Evolutionary conservation across 2,329 filamentous ascomycete genomes (phyloP).

Genomic region (Aspergillus sp.): DNA sequence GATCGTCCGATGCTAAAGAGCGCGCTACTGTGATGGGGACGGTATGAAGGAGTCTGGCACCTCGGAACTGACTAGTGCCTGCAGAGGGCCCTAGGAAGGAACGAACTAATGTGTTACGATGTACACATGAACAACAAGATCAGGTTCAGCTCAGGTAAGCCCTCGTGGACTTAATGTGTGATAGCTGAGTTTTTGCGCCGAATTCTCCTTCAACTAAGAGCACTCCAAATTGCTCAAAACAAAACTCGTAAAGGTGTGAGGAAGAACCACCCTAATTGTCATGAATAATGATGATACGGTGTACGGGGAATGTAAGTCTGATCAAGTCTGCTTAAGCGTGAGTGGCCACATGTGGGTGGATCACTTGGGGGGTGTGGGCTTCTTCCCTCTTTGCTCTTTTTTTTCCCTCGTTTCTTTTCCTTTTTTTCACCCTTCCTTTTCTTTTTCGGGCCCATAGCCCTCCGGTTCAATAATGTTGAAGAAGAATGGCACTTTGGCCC

Average conservation of each 20-base stretch:
- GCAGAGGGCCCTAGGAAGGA: background rate
- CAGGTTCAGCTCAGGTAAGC: background rate
- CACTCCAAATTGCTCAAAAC: background rate
- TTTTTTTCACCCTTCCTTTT: background rate
- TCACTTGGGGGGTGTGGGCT: background rate
- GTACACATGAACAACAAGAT: background rate
- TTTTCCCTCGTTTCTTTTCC: background rate
- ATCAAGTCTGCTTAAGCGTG: conserved; percentile 1
- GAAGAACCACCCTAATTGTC: background rate
- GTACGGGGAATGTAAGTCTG: conserved; percentile 7
- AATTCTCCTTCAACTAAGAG: background rate
- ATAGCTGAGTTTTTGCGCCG: background rate
- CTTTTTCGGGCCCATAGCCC: conserved; percentile 1
- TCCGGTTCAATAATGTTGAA: conserved; percentile 6
- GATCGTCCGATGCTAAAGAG: conserved; percentile 6
- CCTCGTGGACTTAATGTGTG: background rate
- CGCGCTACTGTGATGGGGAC: conserved; percentile 1
- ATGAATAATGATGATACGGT: background rate
- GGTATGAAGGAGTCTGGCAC: conserved; percentile 1
- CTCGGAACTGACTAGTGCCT: background rate
- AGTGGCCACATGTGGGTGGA: conserved; percentile 8
- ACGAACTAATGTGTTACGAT: background rate
- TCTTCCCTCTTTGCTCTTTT: background rate
- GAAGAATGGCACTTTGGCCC: background rate
- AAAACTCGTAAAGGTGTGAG: background rate